phyloP scores from a whole-genome alignment of 495 filamentous ascomycete genomes.

The Neurospora sp. region DNA sequence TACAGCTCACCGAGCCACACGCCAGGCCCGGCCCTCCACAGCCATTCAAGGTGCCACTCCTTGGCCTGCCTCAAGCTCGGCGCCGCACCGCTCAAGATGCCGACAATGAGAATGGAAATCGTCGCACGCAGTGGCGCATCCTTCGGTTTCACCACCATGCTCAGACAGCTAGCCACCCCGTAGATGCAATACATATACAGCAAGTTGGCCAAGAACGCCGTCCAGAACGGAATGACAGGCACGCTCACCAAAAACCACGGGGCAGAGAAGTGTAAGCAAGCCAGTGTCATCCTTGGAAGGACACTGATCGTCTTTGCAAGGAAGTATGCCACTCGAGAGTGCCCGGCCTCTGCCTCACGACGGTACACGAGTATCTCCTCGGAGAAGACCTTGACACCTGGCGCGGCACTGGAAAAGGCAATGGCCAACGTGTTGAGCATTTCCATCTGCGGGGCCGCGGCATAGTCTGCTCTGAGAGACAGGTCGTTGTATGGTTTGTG shows the following conservation, averaged over 20 bases:
- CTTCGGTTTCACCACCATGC: slow-evolving; percentile 37
- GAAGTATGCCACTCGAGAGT: slow-evolving; percentile 46
- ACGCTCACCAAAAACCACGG: slow-evolving; percentile 39
- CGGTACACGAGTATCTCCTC: slow-evolving; percentile 45
- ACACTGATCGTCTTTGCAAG: slow-evolving; percentile 44
- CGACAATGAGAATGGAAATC: slow-evolving; percentile 37
- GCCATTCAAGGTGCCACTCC: slow-evolving; percentile 44
- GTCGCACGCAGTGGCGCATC: slow-evolving; percentile 40
- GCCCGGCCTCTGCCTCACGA: slow-evolving; percentile 42
- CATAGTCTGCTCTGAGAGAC: slow-evolving; percentile 40
- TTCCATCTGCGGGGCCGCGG: slow-evolving; percentile 36
- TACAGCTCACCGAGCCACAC: slow-evolving; percentile 50
- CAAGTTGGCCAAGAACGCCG: slow-evolving; percentile 37
- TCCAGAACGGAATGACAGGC: slow-evolving; percentile 36
- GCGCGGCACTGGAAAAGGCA: slow-evolving; percentile 42
- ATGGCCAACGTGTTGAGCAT: slow-evolving; percentile 42
- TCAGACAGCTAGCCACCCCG: slow-evolving; percentile 41
- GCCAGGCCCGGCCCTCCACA: slow-evolving; percentile 43
- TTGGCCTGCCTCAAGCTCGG: slow-evolving; percentile 38
- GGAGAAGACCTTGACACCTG: slow-evolving; percentile 45
- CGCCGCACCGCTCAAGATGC: slow-evolving; percentile 38
- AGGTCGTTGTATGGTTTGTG: slow-evolving; percentile 38
- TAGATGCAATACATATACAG: slow-evolving; percentile 51
- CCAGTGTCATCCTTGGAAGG: slow-evolving; percentile 38
- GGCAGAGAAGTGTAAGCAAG: slow-evolving; percentile 44